Percentiles rank a stretch among this genome's conserved stretches.
Conservation (phyloP, 2,329 filamentous ascomycete genomes). For the Fusarium miscanthi region DNA sequence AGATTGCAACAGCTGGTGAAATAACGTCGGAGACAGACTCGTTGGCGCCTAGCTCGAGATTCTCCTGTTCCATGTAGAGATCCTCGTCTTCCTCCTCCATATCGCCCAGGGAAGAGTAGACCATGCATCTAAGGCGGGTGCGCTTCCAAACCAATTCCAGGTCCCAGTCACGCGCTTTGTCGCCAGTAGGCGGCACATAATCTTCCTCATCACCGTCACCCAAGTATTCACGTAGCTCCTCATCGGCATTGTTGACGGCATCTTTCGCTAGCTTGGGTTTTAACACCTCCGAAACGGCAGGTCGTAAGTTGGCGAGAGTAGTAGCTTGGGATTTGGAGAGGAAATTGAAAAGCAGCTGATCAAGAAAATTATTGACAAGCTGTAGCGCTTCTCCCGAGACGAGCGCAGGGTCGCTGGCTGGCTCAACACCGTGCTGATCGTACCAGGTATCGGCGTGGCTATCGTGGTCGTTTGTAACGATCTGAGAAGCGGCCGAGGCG, state of each 20-base stretch:
- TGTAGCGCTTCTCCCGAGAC: conserved; percentile 79
- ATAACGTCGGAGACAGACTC: conserved; percentile 75
- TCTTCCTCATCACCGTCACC: conserved; percentile 83
- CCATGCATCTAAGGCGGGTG: conserved; percentile 93
- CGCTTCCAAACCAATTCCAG: conserved; percentile 95
- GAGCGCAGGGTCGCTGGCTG: conserved; percentile 73
- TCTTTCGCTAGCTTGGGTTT: conserved; percentile 90
- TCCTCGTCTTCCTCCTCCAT: conserved; percentile 99
- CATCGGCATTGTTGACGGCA: conserved; percentile 83
- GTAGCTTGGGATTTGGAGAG: conserved; percentile 85
- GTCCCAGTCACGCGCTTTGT: conserved; percentile 75
- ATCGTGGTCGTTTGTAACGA: conserved; percentile 89
- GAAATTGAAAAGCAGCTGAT: conserved; percentile 92
- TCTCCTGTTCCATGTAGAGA: conserved; percentile 83
- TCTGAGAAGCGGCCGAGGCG: conserved; percentile 86
- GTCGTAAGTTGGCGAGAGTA: conserved; percentile 77
- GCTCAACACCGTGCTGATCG: conserved; percentile 74
- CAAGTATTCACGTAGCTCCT: conserved; percentile 88
- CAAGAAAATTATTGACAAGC: conserved; percentile 90
- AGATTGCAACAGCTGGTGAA: conserved; percentile 93
- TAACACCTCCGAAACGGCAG: conserved; percentile 86
- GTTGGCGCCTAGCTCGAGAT: conserved; percentile 68
- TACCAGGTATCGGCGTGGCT: conserved; percentile 76
- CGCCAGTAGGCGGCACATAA: conserved; percentile 64
- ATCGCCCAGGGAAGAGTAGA: conserved; percentile 95